Evolutionary conservation across 208 protist species (phyloP).

Genomic region (Trypanosoma lewisi): DNA sequence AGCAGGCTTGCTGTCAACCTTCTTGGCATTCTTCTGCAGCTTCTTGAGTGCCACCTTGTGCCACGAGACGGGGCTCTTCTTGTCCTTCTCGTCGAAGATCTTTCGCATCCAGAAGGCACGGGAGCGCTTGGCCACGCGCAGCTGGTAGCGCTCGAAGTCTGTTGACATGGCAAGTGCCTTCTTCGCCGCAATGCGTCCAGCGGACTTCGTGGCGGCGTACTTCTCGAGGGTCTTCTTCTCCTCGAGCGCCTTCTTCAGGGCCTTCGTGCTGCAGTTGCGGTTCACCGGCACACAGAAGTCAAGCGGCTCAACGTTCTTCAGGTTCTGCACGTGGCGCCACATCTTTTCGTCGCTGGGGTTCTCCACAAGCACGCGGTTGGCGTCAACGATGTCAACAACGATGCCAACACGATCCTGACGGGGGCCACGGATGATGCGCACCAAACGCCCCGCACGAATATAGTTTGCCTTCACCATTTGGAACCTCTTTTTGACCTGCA

Average conservation of each 20-base stretch:
- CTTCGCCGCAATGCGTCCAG: conserved; percentile 74
- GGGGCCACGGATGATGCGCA: conserved; percentile 49
- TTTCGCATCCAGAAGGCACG: conserved; percentile 90
- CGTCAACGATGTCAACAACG: conserved; percentile 89
- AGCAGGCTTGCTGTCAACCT: conserved; percentile 65
- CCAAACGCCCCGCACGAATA: conserved; percentile 48
- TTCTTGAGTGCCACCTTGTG: conserved; percentile 87
- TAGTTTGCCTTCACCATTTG: conserved; percentile 54
- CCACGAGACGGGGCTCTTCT: conserved; percentile 86
- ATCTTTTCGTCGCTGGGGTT: conserved; percentile 88
- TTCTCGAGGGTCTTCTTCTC: conserved; percentile 79
- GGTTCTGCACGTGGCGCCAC: conserved; percentile 89
- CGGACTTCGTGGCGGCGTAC: conserved; percentile 83
- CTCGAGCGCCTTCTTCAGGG: conserved; percentile 70
- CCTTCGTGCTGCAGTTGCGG: conserved; percentile 76
- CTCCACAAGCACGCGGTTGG: conserved; percentile 88
- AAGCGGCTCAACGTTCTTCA: conserved; percentile 87
- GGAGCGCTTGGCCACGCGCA: conserved; percentile 87
- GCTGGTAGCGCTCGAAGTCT: conserved; percentile 92
- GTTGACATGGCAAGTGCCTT: conserved; percentile 77
- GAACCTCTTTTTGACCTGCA: conserved; percentile 11
- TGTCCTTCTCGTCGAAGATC: conserved; percentile 89
- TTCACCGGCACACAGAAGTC: conserved; percentile 56
- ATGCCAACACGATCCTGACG: conserved; percentile 40
- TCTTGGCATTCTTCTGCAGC: conserved; percentile 82